Percentiles rank a stretch among this genome's conserved stretches.
Evolutionary conservation across 176 grass and related monocot species (phyloP).

Genomic region (Phoenix roebelenii): DNA sequence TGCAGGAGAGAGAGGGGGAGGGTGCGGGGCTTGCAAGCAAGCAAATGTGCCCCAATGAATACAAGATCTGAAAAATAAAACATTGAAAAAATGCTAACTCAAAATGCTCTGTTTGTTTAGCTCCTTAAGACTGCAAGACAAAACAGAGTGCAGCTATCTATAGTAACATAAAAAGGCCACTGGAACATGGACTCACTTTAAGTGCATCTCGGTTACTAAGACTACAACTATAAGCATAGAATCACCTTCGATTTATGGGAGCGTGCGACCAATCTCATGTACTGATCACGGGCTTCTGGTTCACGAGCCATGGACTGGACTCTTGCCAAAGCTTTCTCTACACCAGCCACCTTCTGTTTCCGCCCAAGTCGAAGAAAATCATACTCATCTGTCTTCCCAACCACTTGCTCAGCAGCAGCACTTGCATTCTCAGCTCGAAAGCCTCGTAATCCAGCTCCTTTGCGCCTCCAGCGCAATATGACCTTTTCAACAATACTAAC

Average conservation of each 20-base stretch:
- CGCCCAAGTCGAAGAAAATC: conserved; percentile 67
- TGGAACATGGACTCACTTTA: no score
- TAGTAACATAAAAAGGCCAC: no score
- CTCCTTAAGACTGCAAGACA: no score
- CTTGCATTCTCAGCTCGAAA: conserved; percentile 43
- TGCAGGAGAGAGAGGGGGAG: no score
- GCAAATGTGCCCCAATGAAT: no score
- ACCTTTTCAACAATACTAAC: conserved; percentile 88
- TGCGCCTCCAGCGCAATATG: conserved; percentile 81
- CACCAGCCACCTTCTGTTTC: conserved; percentile 61
- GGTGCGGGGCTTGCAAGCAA: no score
- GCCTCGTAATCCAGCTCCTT: conserved; percentile 63
- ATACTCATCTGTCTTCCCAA: conserved; percentile 45
- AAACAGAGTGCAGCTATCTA: no score
- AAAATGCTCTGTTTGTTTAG: no score
- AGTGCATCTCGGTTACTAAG: not conserved
- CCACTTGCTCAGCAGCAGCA: conserved; percentile 18
- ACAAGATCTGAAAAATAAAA: no score
- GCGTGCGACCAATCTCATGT: conserved; percentile 18
- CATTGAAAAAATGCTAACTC: no score
- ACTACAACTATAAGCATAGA: not conserved
- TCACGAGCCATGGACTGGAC: conserved; percentile 89
- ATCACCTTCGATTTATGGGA: conserved; percentile 5
- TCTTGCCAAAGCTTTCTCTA: conserved; percentile 89
- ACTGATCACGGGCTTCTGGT: conserved; percentile 75